Evolutionary conservation across 345 rosid species (phyloP), one percentile per base, ranked within the genome.

Genomic region (Acer campestre): DNA sequence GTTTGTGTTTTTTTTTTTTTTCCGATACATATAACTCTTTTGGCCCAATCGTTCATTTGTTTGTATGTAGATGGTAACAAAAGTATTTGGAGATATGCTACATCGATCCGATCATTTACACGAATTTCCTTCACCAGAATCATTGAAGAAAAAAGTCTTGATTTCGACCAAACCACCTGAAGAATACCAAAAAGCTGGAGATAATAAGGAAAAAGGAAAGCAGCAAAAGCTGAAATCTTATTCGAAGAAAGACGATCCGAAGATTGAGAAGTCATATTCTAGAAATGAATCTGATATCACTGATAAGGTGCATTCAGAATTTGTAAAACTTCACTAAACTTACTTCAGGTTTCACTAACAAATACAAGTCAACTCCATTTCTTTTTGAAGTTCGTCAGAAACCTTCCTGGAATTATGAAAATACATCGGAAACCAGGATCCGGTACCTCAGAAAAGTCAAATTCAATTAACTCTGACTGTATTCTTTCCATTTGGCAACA

Each of bases 101-200:
- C 84, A 79, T 79, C 77, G 40, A 27, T 85, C 93, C 1, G 80
- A 44, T 20, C 68, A 80, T 11, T 27, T 56, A 44, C 16, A 79
- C 53, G 68, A 88, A 82, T 91, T 95, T 76, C 94, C 94, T 70
- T 89, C 98, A 29, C 97, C 98, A 20, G 87, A 90, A 67, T 74
- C 79, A 11, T 82, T 94, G 77, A 91, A 86, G 88, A 85, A 22
- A 20, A 90, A 56, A 81, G 77, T 93, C 42, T 59, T 94, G 85
- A 91, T 94, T 78, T 94, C 97, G 44, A 94, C 98, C 25, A 92
- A 91, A 75, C 97, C 98, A 25, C 98, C 97, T 4, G 88, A 88
- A 81, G 94, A 91, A 77, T 89, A 88, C 81, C 90, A 85, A 16
- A 89, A 86, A 68, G 68, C 67, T 20, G 79, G 77, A 48, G 78